Evolutionary conservation across 78 protist species (phyloP), one percentile per base, ranked within the genome.

Genomic region (Carpediemonas membranifera): DNA sequence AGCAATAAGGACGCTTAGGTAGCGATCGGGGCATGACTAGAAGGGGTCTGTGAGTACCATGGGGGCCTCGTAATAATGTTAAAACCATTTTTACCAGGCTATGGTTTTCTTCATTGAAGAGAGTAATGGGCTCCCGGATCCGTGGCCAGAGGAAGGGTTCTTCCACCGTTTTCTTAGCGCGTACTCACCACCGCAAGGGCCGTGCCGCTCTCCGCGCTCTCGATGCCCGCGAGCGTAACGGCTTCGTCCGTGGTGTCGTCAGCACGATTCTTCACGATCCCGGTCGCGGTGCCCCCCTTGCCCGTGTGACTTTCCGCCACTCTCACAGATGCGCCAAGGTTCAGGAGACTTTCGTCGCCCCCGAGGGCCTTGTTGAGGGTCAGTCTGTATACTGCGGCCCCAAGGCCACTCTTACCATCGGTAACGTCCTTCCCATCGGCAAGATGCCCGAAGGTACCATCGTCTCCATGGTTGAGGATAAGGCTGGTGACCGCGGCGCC

Each of bases 321-420:
- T 84, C 94, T 25, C 76, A 87, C 83, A 70, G 62, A 67, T 90
- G 71, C 94, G 37, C 39, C 54, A 53, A 73, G 64, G 68, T 72
- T 68, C 83, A 76, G 67, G 89, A 87, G 84, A 44, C 65, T 18
- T 86, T 94, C 83, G 64, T 91, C 55, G 96, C 97, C 44, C 83
- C 95, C 33, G 99, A 96, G 89, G 99, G 99, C 47, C 77, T 91
- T 78, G 80, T 90, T 93, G 89, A 97, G 34, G 99, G 99, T 53
- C 99, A 93, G 82, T 91, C 82, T 64, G 44, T 96, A 53, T 92
- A 80, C 82, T 79, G 87, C 82, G 99, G 98, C 47, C 75, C 79
- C 75, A 88, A 89, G 73, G 95, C 97, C n/a, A 35, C 68, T 50
- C 83, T 96, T 7, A 44, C 89, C 68, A 82, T 93, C 31, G 99